These are phyloP conservation scores for Candida loeiensis DNA, from an alignment of 805 yeast genomes.

Conservation along the genomic window DNA sequence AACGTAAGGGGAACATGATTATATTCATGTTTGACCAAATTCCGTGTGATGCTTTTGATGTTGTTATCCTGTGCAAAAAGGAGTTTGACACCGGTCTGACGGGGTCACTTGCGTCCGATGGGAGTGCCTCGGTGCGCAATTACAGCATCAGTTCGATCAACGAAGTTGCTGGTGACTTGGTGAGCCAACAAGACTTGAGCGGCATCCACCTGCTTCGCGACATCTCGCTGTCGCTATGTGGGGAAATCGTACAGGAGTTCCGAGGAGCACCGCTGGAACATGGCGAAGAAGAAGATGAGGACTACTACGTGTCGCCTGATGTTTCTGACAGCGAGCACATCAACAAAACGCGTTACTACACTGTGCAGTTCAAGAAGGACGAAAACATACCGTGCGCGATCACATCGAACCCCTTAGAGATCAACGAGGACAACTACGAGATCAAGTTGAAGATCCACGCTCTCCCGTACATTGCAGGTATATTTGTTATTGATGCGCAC, in stretches of 20 bases:
- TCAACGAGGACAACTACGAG: slow-evolving; percentile 37
- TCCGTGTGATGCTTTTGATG: slow-evolving; percentile 41
- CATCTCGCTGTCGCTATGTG: slow-evolving; percentile 26
- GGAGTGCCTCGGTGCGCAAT: neutral
- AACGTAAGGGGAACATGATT: slow-evolving; percentile 62
- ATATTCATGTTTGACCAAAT: slow-evolving; percentile 88
- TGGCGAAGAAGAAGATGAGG: slow-evolving; percentile 12
- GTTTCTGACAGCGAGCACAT: slow-evolving; percentile 31
- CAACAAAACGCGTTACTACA: slow-evolving; percentile 61
- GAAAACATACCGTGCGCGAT: slow-evolving; percentile 71
- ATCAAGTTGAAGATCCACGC: slow-evolving; percentile 67
- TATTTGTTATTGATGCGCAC: slow-evolving; percentile 60
- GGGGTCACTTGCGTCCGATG: neutral
- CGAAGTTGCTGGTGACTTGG: slow-evolving; percentile 36
- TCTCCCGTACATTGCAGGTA: slow-evolving; percentile 84
- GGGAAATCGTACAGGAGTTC: slow-evolving; percentile 16
- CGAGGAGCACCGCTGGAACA: neutral
- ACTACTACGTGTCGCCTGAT: slow-evolving; percentile 19
- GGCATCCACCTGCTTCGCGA: slow-evolving; percentile 16
- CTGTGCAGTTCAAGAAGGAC: slow-evolving; percentile 40
- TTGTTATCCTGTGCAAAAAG: slow-evolving; percentile 13
- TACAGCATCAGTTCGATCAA: slow-evolving; percentile 24
- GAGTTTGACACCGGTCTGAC: neutral
- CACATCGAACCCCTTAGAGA: slow-evolving; percentile 55
- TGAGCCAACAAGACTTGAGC: slow-evolving; percentile 16